phyloP scores from a whole-genome alignment of 2,329 filamentous ascomycete species.

The Venturia nashicola region DNA sequence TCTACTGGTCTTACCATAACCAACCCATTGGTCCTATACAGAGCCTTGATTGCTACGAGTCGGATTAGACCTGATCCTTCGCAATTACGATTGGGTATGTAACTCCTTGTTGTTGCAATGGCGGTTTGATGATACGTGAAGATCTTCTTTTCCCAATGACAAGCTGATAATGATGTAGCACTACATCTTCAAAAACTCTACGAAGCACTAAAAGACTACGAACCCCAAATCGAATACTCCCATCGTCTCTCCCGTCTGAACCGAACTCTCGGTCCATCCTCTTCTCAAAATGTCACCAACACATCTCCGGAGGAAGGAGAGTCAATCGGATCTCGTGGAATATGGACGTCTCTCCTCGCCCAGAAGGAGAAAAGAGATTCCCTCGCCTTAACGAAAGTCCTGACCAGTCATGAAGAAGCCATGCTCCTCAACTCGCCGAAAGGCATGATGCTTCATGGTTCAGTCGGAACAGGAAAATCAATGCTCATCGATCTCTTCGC shows the following conservation, averaged over 20 bases:
- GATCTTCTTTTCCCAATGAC: background rate
- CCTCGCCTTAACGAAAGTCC: slow-evolving; percentile 53
- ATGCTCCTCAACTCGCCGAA: slow-evolving; percentile 59
- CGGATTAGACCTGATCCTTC: slow-evolving; percentile 56
- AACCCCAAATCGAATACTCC: slow-evolving; percentile 57
- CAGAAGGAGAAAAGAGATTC: slow-evolving; percentile 39
- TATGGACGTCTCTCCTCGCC: slow-evolving; percentile 44
- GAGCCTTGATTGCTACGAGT: slow-evolving; percentile 55
- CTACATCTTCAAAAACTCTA: slow-evolving; percentile 70
- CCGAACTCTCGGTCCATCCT: slow-evolving; percentile 22
- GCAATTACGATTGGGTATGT: slow-evolving; percentile 49
- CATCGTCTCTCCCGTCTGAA: slow-evolving; percentile 51
- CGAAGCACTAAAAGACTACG: slow-evolving; percentile 63
- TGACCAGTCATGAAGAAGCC: slow-evolving; percentile 60
- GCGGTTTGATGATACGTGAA: background rate
- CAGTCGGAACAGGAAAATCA: slow-evolving; percentile 72
- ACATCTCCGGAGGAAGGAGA: slow-evolving; percentile 22
- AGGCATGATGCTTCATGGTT: slow-evolving; percentile 66
- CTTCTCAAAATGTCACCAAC: slow-evolving; percentile 13
- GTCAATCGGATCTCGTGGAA: slow-evolving; percentile 24
- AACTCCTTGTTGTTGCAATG: too few species aligned
- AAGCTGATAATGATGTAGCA: slow-evolving; percentile 30
- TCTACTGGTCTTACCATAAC: slow-evolving; percentile 30
- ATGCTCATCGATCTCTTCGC: slow-evolving; percentile 80
- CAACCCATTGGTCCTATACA: slow-evolving; percentile 67